Evolutionary conservation across 208 protist species (phyloP).

Genomic region (Herpetomonas tarakana): DNA sequence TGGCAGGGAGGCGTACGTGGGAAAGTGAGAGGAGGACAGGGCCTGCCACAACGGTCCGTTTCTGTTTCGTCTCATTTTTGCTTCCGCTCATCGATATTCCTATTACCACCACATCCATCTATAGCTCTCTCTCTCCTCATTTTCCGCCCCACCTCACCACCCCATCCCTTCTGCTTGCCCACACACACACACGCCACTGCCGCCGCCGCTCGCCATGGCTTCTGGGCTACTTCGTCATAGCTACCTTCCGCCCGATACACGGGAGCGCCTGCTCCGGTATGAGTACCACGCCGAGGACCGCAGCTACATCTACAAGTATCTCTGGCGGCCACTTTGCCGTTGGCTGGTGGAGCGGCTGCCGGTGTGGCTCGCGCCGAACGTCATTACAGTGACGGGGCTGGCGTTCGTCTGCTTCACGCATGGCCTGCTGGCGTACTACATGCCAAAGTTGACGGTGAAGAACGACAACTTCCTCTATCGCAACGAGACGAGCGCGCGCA

Average conservation of each 20-base stretch:
- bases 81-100: too few relatives aligned
- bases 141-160: too few relatives aligned
- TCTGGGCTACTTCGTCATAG: too few relatives aligned
- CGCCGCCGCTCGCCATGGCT: too few relatives aligned
- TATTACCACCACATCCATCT: too few relatives aligned
- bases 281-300: slow-evolving; percentile 68
- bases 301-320: slow-evolving; percentile 75
- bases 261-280: slow-evolving; percentile 36
- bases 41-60: too few relatives aligned
- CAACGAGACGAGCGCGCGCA: slow-evolving; percentile 4
- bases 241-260: slow-evolving; percentile 57
- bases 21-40: too few relatives aligned
- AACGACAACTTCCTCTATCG: slow-evolving; percentile 15
- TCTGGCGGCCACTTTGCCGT: slow-evolving; percentile 62
- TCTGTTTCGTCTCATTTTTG: too few relatives aligned
- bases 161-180: too few relatives aligned
- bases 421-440: slow-evolving; percentile 54
- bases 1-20: too few relatives aligned
- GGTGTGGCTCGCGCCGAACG: slow-evolving; percentile 78
- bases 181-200: too few relatives aligned
- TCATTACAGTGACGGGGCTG: slow-evolving; percentile 84
- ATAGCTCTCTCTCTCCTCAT: too few relatives aligned
- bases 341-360: slow-evolving; percentile 47
- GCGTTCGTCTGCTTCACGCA: slow-evolving; percentile 60
- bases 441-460: slow-evolving; percentile 59